Conservation (phyloP, 1,284 basidiomycete genomes). For the Ustilago trichophora region DNA sequence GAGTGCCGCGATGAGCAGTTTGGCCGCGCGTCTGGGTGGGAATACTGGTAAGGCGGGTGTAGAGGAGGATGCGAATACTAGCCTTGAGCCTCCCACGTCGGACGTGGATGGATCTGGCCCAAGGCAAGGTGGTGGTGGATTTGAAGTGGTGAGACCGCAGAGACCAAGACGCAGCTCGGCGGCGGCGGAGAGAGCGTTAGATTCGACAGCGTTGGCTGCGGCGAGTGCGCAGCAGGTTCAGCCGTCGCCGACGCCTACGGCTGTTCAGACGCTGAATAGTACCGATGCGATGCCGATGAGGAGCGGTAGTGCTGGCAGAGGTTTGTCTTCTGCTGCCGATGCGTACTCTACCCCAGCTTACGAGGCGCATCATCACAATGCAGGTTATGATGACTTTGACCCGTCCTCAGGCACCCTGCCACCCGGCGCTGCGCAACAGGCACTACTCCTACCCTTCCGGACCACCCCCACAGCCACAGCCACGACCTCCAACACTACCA, state of each 20-base stretch:
- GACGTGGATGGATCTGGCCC: constrained; percentile 28
- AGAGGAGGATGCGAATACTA: constrained; percentile 21
- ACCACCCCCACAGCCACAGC: constrained; percentile 3
- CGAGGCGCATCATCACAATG: constrained; percentile 2
- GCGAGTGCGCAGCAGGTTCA: constrained; percentile 9
- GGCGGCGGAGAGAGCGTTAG: constrained; percentile 23
- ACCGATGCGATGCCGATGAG: neutral
- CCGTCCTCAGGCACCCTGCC: constrained; percentile 33
- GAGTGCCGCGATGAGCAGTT: constrained; percentile 39
- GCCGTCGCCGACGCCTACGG: constrained; percentile 12
- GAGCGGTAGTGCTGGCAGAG: constrained; percentile 1
- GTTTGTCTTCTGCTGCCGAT: constrained; percentile 19
- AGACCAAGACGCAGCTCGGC: constrained; percentile 23
- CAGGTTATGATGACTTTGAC: constrained; percentile 15
- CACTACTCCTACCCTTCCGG: constrained; percentile 23
- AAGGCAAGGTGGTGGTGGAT: constrained; percentile 24
- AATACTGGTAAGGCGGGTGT: constrained; percentile 3
- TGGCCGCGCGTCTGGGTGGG: constrained; percentile 31
- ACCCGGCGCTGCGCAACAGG: constrained; percentile 36
- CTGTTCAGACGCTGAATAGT: constrained; percentile 2
- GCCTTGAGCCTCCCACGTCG: constrained; percentile 41
- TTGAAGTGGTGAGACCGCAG: constrained; percentile 51
- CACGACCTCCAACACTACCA: too few relatives aligned
- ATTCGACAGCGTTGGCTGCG: constrained; percentile 43
- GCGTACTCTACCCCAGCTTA: constrained; percentile 17